Conservation (phyloP, 148 eudicot genomes). For the Pharnaceum exiguum region DNA sequence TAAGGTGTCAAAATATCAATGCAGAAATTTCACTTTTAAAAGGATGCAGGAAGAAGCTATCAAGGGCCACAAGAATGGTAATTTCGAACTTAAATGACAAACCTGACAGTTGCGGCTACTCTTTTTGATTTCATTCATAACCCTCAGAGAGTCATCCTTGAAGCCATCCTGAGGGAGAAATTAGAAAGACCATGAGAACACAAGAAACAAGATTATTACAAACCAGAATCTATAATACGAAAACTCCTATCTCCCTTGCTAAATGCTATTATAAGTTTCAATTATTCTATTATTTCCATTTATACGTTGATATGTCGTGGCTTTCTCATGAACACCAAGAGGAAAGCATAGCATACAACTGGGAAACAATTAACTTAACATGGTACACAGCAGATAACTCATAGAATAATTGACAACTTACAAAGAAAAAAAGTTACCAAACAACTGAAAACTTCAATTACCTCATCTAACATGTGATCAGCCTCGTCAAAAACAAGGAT, state of each 20-base stretch:
- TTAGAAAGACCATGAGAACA: conserved; percentile 5
- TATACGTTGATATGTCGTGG: too few relatives aligned
- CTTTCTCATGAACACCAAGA: too few relatives aligned
- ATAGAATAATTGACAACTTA: too few relatives aligned
- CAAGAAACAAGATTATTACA: not conserved
- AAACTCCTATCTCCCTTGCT: too few relatives aligned
- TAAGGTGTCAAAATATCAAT: too few relatives aligned
- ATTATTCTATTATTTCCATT: too few relatives aligned
- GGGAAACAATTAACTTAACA: too few relatives aligned
- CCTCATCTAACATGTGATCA: conserved; percentile 95
- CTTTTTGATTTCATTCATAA: conserved; percentile 36
- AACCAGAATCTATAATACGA: not conserved
- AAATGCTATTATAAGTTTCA: too few relatives aligned
- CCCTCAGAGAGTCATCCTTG: conserved; percentile 37
- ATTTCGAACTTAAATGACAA: conserved; percentile 5
- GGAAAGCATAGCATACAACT: too few relatives aligned
- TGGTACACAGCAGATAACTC: too few relatives aligned
- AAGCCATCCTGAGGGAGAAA: conserved; percentile 70
- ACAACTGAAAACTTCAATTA: conserved; percentile 10
- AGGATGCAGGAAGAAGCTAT: not conserved
- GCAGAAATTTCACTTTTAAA: not conserved
- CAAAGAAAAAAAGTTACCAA: not conserved
- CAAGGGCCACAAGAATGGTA: not conserved
- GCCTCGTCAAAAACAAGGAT: conserved; percentile 97
- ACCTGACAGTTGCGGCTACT: conserved; percentile 67